Evolutionary conservation across 305 asterid genomes (phyloP).

Genomic region (Rubia tinctorum): DNA sequence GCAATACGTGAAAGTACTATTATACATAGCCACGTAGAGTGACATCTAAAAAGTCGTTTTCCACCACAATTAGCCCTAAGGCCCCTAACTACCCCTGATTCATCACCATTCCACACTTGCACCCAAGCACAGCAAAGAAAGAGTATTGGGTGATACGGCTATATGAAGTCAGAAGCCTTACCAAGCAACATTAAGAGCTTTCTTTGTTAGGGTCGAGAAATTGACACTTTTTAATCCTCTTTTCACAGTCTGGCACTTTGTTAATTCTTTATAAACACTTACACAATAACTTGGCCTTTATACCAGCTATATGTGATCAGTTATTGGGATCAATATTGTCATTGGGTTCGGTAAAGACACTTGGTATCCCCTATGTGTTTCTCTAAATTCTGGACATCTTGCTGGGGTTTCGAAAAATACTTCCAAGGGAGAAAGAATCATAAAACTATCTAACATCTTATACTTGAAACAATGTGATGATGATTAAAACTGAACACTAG

Average conservation of each 20-base stretch:
- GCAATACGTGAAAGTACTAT: neutral
- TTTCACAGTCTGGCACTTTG: neutral
- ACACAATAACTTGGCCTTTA: neutral
- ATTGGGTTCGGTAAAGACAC: neutral
- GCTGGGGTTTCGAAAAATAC: neutral
- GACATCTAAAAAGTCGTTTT: neutral
- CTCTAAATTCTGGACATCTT: neutral
- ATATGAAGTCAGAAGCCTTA: constrained; percentile 19
- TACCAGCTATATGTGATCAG: neutral
- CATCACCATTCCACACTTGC: neutral
- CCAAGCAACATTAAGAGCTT: neutral
- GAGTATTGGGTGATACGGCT: neutral
- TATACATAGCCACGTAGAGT: neutral
- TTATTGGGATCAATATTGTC: no score
- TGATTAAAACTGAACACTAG: neutral
- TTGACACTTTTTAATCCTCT: neutral
- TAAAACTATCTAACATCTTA: neutral
- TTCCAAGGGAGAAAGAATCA: neutral
- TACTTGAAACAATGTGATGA: neutral
- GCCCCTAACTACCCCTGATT: neutral
- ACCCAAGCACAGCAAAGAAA: neutral
- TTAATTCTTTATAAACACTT: neutral
- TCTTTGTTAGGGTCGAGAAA: neutral
- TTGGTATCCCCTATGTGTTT: neutral
- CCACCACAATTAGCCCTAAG: neutral